Percentiles rank a stretch among this genome's conserved stretches.
phyloP scores from a whole-genome alignment of 352 stramenopile genomes.

The Pythium monospermum region DNA sequence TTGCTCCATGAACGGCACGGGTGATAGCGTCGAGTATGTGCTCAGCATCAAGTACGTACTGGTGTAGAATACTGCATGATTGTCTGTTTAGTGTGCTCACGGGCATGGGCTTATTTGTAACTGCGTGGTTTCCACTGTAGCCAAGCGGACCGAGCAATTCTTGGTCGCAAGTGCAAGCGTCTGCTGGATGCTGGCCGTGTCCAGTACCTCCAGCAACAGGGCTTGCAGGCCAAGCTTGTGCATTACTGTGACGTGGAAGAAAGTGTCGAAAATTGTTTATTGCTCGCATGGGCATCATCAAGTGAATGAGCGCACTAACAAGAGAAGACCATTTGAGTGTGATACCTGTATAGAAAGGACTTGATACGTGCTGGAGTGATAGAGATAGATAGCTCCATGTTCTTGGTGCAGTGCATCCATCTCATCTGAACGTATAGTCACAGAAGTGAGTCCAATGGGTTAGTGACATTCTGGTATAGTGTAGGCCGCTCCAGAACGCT shows the following conservation, averaged over 20 bases:
- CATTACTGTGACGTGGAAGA: slow-evolving; percentile 73
- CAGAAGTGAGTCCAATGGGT: too few species aligned
- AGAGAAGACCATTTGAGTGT: too few species aligned
- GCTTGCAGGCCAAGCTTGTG: slow-evolving; percentile 62
- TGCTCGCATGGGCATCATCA: slow-evolving; percentile 54
- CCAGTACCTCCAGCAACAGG: slow-evolving; percentile 39
- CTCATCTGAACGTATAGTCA: too few species aligned
- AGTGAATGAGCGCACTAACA: too few species aligned
- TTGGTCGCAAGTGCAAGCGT: slow-evolving; percentile 75
- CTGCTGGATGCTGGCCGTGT: slow-evolving; percentile 69
- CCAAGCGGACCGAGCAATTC: slow-evolving; percentile 51
- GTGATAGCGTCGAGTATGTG: slow-evolving; percentile 57
- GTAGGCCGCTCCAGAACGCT: neutral
- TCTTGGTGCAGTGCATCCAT: too few species aligned
- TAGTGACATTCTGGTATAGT: neutral
- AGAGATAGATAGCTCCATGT: too few species aligned
- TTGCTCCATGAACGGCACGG: slow-evolving; percentile 61
- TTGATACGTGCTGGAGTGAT: too few species aligned
- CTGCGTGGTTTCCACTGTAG: slow-evolving; percentile 15
- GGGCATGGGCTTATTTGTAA: neutral
- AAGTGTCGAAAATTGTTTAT: slow-evolving; percentile 78
- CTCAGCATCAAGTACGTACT: slow-evolving; percentile 77
- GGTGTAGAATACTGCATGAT: neutral
- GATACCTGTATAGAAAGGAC: too few species aligned
- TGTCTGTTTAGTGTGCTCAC: neutral